Evolutionary conservation across 2,329 filamentous ascomycete species (phyloP).

Genomic region (Fusarium sp.): DNA sequence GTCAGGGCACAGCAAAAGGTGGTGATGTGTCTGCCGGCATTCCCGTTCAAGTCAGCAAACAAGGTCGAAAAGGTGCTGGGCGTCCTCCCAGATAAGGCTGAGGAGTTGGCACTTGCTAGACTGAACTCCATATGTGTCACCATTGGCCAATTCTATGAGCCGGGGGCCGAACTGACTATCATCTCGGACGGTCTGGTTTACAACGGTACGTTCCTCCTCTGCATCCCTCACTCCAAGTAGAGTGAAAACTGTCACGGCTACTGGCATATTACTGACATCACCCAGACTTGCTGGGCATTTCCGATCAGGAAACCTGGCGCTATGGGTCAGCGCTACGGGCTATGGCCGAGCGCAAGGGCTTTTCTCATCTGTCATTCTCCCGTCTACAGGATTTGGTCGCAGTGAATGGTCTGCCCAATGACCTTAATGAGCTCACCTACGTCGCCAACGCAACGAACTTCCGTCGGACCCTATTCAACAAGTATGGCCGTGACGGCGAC

Average conservation of each 20-base stretch:
- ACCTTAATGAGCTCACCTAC: constrained; percentile 53
- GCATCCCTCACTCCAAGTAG: not conserved
- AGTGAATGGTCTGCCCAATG: constrained; percentile 40
- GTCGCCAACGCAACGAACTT: constrained; percentile 44
- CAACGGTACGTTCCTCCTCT: constrained; percentile 49
- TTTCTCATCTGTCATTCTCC: constrained; percentile 54
- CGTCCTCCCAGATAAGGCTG: constrained; percentile 43
- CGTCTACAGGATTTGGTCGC: constrained; percentile 55
- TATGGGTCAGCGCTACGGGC: constrained; percentile 56
- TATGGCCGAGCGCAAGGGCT: constrained; percentile 49
- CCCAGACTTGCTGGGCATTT: constrained; percentile 51
- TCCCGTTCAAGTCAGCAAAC: constrained; percentile 47
- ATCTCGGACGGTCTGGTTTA: constrained; percentile 63
- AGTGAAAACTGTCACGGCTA: not conserved
- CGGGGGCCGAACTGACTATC: constrained; percentile 49
- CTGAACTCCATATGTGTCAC: constrained; percentile 41
- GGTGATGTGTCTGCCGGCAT: constrained; percentile 41
- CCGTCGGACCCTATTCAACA: constrained; percentile 40
- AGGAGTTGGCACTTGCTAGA: constrained; percentile 41
- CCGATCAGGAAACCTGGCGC: constrained; percentile 56
- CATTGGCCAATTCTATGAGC: constrained; percentile 39
- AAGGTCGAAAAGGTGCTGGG: constrained; percentile 46
- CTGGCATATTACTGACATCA: not conserved
- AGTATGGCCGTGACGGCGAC: constrained; percentile 31
- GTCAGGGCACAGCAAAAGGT: not conserved